Base-by-base conservation (phyloP, 108 stramenopile genomes). In the Skeletonema tropicum region DNA sequence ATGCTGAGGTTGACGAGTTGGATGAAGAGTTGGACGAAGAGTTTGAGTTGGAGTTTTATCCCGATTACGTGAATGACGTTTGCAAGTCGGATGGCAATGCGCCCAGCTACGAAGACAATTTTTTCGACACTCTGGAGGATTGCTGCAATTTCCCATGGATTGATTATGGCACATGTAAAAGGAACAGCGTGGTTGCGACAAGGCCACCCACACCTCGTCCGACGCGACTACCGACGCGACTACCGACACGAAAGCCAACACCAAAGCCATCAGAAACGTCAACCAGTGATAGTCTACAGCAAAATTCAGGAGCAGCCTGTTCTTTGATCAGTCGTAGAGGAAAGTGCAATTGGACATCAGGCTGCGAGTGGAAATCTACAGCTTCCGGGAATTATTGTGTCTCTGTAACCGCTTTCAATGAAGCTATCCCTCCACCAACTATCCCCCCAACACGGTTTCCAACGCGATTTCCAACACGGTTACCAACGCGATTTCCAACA, bases 111-210 rank as follows among this genome's bases (percentile, higher is more conserved):
- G 52, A 55, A 55, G 52, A 23, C 7, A 55, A 78, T 38, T 65
- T 78, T 49, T 78, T 70, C 58, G 21, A 57, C 0, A 66, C 46
- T 60, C 38, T 78, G 23, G 63, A 78, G 46, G 70, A 71, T 19
- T 78, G 77, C 52, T 78, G 77, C 39, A 45, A 66, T 4, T 71
- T 71, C 35, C 17, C 62, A 6, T 78, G 77, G 77, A 57, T 78
- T 42, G 19, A 71, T 25, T 57, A 42, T 49, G 36, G 46, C 15
- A 66, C 8, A 39, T 78, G 77, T 63, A 66, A 71, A 64, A 19
- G 23, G 21, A 21, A 60, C 25, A 78, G 69, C 26, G 60, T 71
- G 29, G 61, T 35, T 8, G 60, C 66, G 29, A 71, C 57, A 23
- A 55, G 21, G 21, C 21, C 23, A 6, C 52, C 52, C 52, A 23